Evolutionary conservation across 2,329 filamentous ascomycete genomes (phyloP).

Genomic region (Didymella sp.): DNA sequence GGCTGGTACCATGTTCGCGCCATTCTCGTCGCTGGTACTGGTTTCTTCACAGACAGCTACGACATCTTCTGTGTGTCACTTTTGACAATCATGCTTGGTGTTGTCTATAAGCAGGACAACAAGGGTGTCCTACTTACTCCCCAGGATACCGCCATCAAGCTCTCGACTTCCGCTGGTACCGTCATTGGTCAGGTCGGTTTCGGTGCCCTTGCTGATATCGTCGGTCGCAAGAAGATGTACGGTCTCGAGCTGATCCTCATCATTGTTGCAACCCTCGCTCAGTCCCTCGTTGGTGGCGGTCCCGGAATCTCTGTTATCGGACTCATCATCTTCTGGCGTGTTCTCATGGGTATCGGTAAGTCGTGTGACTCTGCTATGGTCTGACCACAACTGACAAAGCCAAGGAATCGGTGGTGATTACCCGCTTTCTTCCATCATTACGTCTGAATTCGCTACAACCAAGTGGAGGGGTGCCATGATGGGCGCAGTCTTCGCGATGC

Average conservation of each 20-base stretch:
- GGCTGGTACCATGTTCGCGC: constrained; percentile 84
- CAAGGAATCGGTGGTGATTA: constrained; percentile 71
- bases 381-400: constrained; percentile 10
- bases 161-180: constrained; percentile 82
- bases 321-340: constrained; percentile 52
- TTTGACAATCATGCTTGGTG: constrained; percentile 71
- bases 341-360: constrained; percentile 51
- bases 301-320: constrained; percentile 48
- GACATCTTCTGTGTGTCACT: constrained; percentile 61
- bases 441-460: constrained; percentile 60
- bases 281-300: constrained; percentile 44
- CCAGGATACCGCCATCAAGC: constrained; percentile 86
- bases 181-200: constrained; percentile 84
- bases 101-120: constrained; percentile 71
- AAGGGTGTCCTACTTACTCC: constrained; percentile 63
- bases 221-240: constrained; percentile 86
- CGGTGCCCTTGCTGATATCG: constrained; percentile 66
- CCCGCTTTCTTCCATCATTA: constrained; percentile 83
- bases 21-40: constrained; percentile 78
- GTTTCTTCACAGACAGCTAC: constrained; percentile 87
- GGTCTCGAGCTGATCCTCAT: constrained; percentile 59
- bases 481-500: constrained; percentile 54
- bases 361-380: constrained; percentile 47
- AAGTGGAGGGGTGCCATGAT: constrained; percentile 53
- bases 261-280: constrained; percentile 50